phyloP scores from a whole-genome alignment of 805 yeast genomes.

The Huiozyma sinensis region DNA sequence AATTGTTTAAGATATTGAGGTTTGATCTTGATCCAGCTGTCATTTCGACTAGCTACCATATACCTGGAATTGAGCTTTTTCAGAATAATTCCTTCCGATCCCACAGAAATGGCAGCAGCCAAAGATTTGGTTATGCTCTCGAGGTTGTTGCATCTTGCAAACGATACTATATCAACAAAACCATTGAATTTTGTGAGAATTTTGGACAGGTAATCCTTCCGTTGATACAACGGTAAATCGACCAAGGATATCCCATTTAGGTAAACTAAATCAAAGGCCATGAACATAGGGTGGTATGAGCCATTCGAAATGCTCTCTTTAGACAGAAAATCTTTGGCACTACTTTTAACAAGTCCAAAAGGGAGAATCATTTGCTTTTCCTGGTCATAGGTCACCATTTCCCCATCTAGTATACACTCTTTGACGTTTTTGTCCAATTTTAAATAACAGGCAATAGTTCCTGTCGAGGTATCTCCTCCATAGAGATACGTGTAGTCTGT shows the following conservation, averaged over 20 bases:
- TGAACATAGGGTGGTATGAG: slow-evolving; percentile 41
- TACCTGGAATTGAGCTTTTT: slow-evolving; percentile 55
- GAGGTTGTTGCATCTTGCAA: slow-evolving; percentile 32
- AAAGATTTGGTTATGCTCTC: slow-evolving; percentile 48
- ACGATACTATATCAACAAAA: slow-evolving; percentile 40
- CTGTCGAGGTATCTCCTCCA: slow-evolving; percentile 42
- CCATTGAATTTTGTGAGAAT: slow-evolving; percentile 34
- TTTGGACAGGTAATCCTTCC: slow-evolving; percentile 42
- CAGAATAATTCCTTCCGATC: slow-evolving; percentile 76
- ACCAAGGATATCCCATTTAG: slow-evolving; percentile 59
- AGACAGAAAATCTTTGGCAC: slow-evolving; percentile 47
- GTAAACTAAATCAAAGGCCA: slow-evolving; percentile 64
- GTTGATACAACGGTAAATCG: slow-evolving; percentile 38
- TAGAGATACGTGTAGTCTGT: slow-evolving; percentile 64
- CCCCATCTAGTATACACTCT: slow-evolving; percentile 63
- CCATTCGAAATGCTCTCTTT: slow-evolving; percentile 30
- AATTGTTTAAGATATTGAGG: slow-evolving; percentile 82
- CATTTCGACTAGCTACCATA: slow-evolving; percentile 46
- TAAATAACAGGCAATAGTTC: slow-evolving; percentile 46
- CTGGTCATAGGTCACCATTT: slow-evolving; percentile 82
- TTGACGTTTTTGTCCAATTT: slow-evolving; percentile 28
- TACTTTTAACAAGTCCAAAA: slow-evolving; percentile 66
- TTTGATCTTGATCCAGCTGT: slow-evolving; percentile 78
- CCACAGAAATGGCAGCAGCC: slow-evolving; percentile 43
- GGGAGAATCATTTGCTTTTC: slow-evolving; percentile 48